Evolutionary conservation across 2,329 filamentous ascomycete species (phyloP).

Genomic region (Diplodia mutila): DNA sequence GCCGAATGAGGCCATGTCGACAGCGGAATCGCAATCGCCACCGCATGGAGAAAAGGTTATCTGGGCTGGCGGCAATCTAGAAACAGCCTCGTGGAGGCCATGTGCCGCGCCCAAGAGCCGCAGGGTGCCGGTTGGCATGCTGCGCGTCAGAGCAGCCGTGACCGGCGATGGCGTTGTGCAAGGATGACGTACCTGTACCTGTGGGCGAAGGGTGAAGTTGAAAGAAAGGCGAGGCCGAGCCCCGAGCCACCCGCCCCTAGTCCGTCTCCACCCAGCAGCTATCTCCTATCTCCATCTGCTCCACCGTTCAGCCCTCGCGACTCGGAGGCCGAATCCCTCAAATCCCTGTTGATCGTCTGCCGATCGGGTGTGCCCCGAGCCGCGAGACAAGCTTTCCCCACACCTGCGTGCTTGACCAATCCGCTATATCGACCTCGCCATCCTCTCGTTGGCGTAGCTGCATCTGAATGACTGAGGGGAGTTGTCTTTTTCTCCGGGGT

Average conservation of each 20-base stretch:
- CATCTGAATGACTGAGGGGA: no score
- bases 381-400: background rate
- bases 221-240: slow-evolving; percentile 5
- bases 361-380: background rate
- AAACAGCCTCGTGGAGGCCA: background rate
- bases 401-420: background rate
- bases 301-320: background rate
- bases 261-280: background rate
- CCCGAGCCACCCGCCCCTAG: background rate
- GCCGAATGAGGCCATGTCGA: background rate
- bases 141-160: background rate
- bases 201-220: background rate
- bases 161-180: background rate
- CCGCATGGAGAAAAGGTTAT: background rate
- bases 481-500: no score
- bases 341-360: background rate
- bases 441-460: no score
- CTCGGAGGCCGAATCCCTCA: background rate
- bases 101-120: background rate
- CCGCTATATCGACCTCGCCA: background rate
- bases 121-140: background rate
- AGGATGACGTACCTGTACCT: slow-evolving; percentile 23
- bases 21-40: background rate
- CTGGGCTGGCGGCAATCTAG: background rate
- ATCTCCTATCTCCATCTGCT: slow-evolving; percentile 1